A percentile compares a stretch with the other conserved stretches of the same genome.
These are phyloP conservation scores for Pseudovirgaria hyperparasitica DNA, from an alignment of 2,329 filamentous ascomycete species.

Conservation along the genomic window DNA sequence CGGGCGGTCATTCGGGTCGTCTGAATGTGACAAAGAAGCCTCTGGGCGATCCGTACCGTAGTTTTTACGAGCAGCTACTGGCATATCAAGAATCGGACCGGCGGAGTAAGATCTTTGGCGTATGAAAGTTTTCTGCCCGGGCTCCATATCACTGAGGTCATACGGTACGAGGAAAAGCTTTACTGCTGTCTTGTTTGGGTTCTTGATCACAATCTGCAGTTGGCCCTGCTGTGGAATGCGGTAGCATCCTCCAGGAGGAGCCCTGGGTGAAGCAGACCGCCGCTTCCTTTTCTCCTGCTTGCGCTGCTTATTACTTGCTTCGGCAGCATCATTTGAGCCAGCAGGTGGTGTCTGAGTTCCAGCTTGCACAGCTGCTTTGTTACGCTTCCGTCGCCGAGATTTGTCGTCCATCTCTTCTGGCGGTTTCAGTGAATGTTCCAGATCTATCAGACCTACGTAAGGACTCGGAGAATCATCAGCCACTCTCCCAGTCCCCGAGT, in stretches of 20 bases:
- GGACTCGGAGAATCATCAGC: conserved; percentile 82
- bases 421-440: conserved; percentile 64
- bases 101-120: conserved; percentile 87
- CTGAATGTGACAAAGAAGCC: conserved; percentile 36
- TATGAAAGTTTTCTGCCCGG: conserved; percentile 90
- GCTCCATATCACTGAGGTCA: conserved; percentile 81
- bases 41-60: conserved; percentile 41
- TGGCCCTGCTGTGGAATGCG: conserved; percentile 90
- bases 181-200: conserved; percentile 94
- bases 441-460: conserved; percentile 84
- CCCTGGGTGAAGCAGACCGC: conserved; percentile 42
- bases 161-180: conserved; percentile 93
- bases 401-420: conserved; percentile 29
- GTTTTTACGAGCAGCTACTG: conserved; percentile 33
- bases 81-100: conserved; percentile 69
- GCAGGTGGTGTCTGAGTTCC: background rate
- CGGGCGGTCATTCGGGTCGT: conserved; percentile 48
- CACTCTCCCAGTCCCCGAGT: conserved; percentile 52
- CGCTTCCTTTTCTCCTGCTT: conserved; percentile 46
- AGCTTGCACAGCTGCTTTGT: conserved; percentile 6
- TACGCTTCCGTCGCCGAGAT: conserved; percentile 27
- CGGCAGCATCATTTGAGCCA: too few relatives aligned
- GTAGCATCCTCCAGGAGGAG: conserved; percentile 78
- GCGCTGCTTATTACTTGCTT: too few relatives aligned
- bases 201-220: conserved; percentile 93